phyloP scores from a whole-genome alignment of 257 asterid species.

The Verbena officinalis region DNA sequence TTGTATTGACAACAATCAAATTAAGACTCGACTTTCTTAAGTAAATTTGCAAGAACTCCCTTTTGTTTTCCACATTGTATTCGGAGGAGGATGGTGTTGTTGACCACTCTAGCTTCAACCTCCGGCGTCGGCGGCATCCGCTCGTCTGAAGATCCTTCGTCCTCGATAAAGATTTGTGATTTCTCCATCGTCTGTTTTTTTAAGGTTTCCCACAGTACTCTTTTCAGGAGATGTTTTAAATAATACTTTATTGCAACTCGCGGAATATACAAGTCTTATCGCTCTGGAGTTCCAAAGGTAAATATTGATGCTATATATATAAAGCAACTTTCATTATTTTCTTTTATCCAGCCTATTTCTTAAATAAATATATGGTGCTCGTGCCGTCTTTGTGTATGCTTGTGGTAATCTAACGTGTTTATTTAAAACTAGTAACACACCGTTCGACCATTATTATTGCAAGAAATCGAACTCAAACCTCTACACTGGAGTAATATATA shows the following conservation, averaged over 20 bases:
- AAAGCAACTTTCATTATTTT: too few species aligned
- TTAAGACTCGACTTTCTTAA: conserved; percentile 43
- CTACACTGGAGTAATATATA: too few species aligned
- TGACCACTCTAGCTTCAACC: conserved; percentile 37
- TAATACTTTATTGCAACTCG: conserved; percentile 41
- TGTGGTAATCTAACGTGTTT: too few species aligned
- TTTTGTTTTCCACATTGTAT: conserved; percentile 44
- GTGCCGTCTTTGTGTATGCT: too few species aligned
- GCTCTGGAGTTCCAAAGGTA: conserved; percentile 22
- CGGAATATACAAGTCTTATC: conserved; percentile 46
- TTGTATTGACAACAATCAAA: conserved; percentile 41
- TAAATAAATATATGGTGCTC: too few species aligned
- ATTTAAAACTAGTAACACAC: too few species aligned
- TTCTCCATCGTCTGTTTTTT: conserved; percentile 23
- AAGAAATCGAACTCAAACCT: too few species aligned
- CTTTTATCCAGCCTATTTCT: too few species aligned
- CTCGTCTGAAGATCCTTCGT: conserved; percentile 32
- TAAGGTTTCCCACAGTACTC: conserved; percentile 37
- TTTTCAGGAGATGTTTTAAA: conserved; percentile 41
- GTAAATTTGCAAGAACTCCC: conserved; percentile 39
- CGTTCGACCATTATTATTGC: too few species aligned
- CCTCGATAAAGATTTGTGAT: conserved; percentile 26
- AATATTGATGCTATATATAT: too few species aligned
- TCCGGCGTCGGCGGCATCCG: conserved; percentile 22
- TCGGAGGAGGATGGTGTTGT: conserved; percentile 36